Conservation (phyloP, 768 basidiomycete species). For the Pisolithus tinctorius region DNA sequence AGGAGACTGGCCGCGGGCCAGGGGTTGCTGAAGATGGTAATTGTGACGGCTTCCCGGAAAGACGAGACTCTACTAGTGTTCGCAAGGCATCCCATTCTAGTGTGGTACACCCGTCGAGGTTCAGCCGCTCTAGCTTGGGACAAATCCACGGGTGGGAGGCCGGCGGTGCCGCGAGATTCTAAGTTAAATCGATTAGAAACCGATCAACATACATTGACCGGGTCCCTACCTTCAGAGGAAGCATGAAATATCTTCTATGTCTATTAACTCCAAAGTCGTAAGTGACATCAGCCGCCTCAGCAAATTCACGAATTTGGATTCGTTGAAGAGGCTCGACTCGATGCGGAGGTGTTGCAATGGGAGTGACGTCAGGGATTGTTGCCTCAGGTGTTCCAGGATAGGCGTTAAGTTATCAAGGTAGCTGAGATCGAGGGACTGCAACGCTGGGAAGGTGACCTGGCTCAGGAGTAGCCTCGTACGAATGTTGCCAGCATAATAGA, state of each 20-base stretch:
- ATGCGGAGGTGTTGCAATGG: constrained; percentile 64
- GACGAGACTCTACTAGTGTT: constrained; percentile 65
- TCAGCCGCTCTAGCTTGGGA: constrained; percentile 58
- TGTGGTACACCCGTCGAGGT: constrained; percentile 66
- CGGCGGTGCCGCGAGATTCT: constrained; percentile 58
- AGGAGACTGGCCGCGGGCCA: constrained; percentile 35
- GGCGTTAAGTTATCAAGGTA: constrained; percentile 73
- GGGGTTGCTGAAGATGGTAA: constrained; percentile 36
- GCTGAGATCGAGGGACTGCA: constrained; percentile 65
- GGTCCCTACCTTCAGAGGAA: constrained; percentile 55
- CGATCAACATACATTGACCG: neutral
- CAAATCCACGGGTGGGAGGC: constrained; percentile 65
- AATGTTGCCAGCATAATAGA: constrained; percentile 71
- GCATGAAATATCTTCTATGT: constrained; percentile 69
- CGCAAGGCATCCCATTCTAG: constrained; percentile 79
- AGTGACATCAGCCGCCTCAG: constrained; percentile 60
- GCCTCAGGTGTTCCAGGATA: constrained; percentile 58
- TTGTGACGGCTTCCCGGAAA: constrained; percentile 28
- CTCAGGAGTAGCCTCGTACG: constrained; percentile 61
- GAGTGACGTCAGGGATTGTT: constrained; percentile 66
- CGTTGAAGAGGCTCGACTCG: constrained; percentile 71
- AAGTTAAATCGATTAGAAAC: constrained; percentile 5
- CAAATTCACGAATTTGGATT: constrained; percentile 61
- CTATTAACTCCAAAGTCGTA: constrained; percentile 63
- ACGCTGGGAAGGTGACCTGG: constrained; percentile 61